Base-by-base conservation (phyloP, 495 filamentous ascomycete species). In the Xylaria grammica region DNA sequence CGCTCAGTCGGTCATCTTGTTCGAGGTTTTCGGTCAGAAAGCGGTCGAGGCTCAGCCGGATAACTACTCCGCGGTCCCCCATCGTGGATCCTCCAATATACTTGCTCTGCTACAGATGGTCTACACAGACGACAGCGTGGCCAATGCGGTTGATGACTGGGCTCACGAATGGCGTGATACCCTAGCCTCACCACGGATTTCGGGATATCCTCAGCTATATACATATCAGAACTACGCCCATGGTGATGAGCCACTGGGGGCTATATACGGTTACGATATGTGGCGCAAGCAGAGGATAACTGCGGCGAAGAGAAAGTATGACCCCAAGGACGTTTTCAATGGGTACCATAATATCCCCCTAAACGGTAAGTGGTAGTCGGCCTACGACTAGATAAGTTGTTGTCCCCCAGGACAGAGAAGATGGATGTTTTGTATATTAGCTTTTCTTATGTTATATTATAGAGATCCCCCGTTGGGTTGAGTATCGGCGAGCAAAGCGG, bases 171-270 rank as follows among this genome's bases (percentile, higher is more conserved):
- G 73, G 27, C 69, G 78, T 11, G 54, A 69, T 1, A 58, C 71
- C 3, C 24, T 74, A 1, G 30, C 64, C 10, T n/a, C 60, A 15
- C 70, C 69, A 20, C 65, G 56, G 27, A 67, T 66, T 10, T 53
- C 66, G 49, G 55, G 62, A 3, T 71, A 76, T 30, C 22, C 45
- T 9, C 34, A 54, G 27, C 65, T 73, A 27, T 66, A 69, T 46
- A 70, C 71, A 1, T 84, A 84, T 60, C 69, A 79, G 11, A 84
- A 84, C 61, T 83, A 84, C 70, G 80, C 80, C 2, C 62, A 68
- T 27, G 81, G 79, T 0, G 66, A 77, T 26, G 81, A 84, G 69
- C 54, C 60, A 3, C 61, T 69, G 9, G 71, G 77, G 53, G 62
- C 65, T 1, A 52, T 77, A 53, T 84, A 83, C 67, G 80, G 82